Conservation (phyloP, 208 protist genomes). For the Wallacemonas sp. region DNA sequence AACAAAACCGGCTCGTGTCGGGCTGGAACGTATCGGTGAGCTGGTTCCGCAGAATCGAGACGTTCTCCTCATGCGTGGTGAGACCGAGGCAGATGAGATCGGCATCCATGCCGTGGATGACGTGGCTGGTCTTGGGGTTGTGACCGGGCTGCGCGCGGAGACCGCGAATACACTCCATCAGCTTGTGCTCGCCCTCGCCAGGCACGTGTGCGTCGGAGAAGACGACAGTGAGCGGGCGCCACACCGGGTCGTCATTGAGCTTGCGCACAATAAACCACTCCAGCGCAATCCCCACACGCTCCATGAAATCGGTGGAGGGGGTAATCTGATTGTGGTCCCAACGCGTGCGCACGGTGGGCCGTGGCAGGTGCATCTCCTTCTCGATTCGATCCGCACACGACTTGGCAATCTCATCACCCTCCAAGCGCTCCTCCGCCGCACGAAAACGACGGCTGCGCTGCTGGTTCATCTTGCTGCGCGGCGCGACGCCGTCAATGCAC, state of each 20-base stretch:
- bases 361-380: slow-evolving; percentile 52
- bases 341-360: slow-evolving; percentile 48
- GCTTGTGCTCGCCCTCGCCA: slow-evolving; percentile 98
- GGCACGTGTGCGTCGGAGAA: slow-evolving; percentile 97
- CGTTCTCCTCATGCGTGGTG: slow-evolving; percentile 98
- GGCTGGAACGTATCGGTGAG: slow-evolving; percentile 88
- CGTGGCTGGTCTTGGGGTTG: slow-evolving; percentile 95
- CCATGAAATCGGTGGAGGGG: slow-evolving; percentile 99
- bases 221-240: slow-evolving; percentile 93
- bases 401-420: slow-evolving; percentile 77
- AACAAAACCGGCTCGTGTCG: slow-evolving; percentile 80
- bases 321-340: slow-evolving; percentile 99
- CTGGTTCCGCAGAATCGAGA: slow-evolving; percentile 97
- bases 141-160: slow-evolving; percentile 92
- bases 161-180: slow-evolving; percentile 93
- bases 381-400: slow-evolving; percentile 59
- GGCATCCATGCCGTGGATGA: slow-evolving; percentile 99
- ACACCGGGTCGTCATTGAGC: slow-evolving; percentile 92
- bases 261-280: slow-evolving; percentile 96
- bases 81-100: slow-evolving; percentile 99
- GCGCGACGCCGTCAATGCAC: slow-evolving; percentile 97
- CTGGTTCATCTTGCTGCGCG: slow-evolving; percentile 99
- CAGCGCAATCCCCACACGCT: slow-evolving; percentile 87
- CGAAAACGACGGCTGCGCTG: slow-evolving; percentile 98
- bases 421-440: slow-evolving; percentile 88